phyloP scores from a whole-genome alignment of 192 early-diverging fungal genomes.

The Diversispora epigaea region DNA sequence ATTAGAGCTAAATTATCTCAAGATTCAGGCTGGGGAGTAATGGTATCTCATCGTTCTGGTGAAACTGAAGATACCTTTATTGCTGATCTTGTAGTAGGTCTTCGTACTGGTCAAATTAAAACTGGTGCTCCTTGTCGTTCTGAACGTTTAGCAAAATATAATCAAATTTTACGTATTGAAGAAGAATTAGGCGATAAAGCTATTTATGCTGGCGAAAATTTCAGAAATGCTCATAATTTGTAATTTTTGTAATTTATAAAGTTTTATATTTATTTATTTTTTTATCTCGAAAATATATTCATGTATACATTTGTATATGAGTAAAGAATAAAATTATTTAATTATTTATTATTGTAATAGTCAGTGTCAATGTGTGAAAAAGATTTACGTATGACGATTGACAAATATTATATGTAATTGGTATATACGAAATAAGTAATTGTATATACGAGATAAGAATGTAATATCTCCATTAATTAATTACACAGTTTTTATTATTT shows the following conservation, averaged over 20 bases:
- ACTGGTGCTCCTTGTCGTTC: conserved; percentile 98
- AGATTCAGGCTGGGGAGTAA: conserved; percentile 95
- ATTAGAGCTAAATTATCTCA: conserved; percentile 63
- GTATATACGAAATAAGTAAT: too few relatives aligned
- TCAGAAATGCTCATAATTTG: conserved; percentile 71
- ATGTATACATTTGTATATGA: too few relatives aligned
- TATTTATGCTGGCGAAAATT: conserved; percentile 91
- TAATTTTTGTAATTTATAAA: conserved; percentile 36
- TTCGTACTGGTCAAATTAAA: conserved; percentile 97
- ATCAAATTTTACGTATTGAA: conserved; percentile 97
- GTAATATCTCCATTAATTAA: too few relatives aligned
- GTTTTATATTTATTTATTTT: background rate
- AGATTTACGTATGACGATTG: too few relatives aligned
- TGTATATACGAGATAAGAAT: too few relatives aligned
- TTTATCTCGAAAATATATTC: background rate
- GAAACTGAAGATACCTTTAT: conserved; percentile 97
- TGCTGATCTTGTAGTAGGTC: conserved; percentile 95
- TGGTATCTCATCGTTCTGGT: conserved; percentile 99
- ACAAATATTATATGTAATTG: too few relatives aligned
- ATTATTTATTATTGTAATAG: too few relatives aligned
- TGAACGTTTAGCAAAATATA: conserved; percentile 98
- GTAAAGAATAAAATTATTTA: too few relatives aligned
- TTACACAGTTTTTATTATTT: too few relatives aligned
- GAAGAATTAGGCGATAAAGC: conserved; percentile 92
- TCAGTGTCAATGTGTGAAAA: too few relatives aligned